Evolutionary conservation across 2,329 filamentous ascomycete species (phyloP).

Genomic region (Calonectria leucothoes): DNA sequence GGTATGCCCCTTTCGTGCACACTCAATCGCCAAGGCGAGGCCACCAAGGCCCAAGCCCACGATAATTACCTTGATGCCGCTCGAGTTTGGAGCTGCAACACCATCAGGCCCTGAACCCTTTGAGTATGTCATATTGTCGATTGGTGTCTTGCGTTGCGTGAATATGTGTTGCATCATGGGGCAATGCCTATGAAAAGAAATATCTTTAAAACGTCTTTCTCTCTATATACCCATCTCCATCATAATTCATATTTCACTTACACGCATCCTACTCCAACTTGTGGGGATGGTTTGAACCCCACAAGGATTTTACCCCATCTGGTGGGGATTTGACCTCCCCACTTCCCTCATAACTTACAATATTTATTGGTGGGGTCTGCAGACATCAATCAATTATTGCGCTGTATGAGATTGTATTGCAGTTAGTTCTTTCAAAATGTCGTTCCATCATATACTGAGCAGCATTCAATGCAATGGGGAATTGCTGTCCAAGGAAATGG

Average conservation of each 20-base stretch:
- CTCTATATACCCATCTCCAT: not conserved
- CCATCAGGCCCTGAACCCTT: not conserved
- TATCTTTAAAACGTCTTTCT: not conserved
- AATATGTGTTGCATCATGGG: not conserved
- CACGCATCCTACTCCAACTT: not conserved
- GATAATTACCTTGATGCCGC: not conserved
- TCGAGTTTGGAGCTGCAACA: not conserved
- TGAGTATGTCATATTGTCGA: not conserved
- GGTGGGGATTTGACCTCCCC: not conserved
- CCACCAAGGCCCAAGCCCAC: not conserved
- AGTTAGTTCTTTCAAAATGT: not conserved
- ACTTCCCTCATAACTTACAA: not conserved
- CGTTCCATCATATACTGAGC: not conserved
- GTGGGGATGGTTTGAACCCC: not conserved
- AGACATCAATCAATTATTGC: no score
- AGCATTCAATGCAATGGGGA: not conserved
- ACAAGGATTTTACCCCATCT: not conserved
- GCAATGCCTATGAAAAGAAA: not conserved
- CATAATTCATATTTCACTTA: not conserved
- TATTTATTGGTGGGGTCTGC: not conserved
- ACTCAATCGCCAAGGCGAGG: not conserved
- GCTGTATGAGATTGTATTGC: not conserved
- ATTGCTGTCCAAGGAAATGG: not conserved
- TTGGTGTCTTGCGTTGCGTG: not conserved
- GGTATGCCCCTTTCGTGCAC: not conserved